These are phyloP conservation scores for Fusarium nanum DNA, from an alignment of 2,329 filamentous ascomycete species.

Conservation along the genomic window DNA sequence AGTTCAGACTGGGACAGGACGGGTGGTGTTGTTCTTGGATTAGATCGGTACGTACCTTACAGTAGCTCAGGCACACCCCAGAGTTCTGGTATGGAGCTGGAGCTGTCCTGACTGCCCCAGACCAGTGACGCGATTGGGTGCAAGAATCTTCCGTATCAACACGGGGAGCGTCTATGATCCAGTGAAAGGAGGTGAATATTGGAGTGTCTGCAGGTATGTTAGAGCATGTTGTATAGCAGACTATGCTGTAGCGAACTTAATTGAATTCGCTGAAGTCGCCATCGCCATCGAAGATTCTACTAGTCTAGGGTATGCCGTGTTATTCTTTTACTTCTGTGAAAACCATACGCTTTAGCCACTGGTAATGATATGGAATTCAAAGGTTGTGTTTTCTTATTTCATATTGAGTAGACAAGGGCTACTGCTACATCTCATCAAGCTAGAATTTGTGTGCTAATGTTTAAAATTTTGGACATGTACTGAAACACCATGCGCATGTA, in stretches of 20 bases:
- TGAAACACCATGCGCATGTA: background rate
- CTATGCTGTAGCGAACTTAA: background rate
- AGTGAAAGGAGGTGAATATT: background rate
- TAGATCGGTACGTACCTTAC: conserved; percentile 36
- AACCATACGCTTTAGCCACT: no score
- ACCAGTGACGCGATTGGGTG: background rate
- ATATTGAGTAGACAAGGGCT: no score
- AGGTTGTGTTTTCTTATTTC: no score
- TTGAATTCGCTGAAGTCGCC: background rate
- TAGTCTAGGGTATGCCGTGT: background rate
- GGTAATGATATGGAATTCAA: no score
- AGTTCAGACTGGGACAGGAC: conserved; percentile 14
- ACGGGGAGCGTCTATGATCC: no score
- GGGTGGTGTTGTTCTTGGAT: conserved; percentile 38
- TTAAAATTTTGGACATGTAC: no score
- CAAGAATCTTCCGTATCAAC: conserved; percentile 2
- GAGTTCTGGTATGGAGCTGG: background rate
- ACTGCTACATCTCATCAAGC: no score
- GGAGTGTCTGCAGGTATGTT: background rate
- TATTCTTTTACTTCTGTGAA: no score
- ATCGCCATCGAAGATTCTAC: background rate
- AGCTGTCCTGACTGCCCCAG: background rate
- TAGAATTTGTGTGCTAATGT: no score
- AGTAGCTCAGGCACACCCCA: conserved; percentile 26
- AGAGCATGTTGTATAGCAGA: background rate